These are phyloP conservation scores for Russula olivacea DNA, from an alignment of 768 basidiomycete species.

Conservation along the genomic window DNA sequence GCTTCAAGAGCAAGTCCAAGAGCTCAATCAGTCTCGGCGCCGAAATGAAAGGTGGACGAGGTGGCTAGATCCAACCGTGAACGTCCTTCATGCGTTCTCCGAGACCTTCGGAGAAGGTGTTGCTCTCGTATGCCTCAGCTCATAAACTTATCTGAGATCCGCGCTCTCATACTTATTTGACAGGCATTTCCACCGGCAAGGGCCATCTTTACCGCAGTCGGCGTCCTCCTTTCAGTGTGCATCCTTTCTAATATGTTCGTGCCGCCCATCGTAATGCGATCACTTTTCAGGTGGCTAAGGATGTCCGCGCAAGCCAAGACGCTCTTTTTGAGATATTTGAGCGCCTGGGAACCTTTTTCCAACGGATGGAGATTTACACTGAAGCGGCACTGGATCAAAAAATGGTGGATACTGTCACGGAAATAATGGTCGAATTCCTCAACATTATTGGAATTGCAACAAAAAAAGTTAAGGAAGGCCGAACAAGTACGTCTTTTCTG, in stretches of 20 bases:
- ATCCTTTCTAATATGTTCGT: not conserved
- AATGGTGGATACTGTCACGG: not conserved
- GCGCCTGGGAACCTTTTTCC: not conserved
- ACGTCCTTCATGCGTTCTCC: not conserved
- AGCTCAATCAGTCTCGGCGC: not conserved
- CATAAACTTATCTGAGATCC: too few relatives aligned
- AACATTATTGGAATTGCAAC: not conserved
- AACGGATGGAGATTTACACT: not conserved
- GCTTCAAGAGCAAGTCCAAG: not conserved
- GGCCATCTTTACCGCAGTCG: not conserved
- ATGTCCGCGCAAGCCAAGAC: not conserved
- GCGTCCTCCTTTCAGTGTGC: not conserved
- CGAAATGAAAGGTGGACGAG: not conserved
- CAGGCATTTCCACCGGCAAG: not conserved
- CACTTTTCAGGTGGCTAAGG: not conserved
- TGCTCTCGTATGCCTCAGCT: not conserved
- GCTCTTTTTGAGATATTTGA: not conserved
- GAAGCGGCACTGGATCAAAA: not conserved
- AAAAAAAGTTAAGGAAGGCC: not conserved
- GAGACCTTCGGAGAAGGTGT: not conserved
- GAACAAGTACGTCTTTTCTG: not conserved
- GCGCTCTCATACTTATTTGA: not conserved
- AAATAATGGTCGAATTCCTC: not conserved
- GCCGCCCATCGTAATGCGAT: not conserved
- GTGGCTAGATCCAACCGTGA: not conserved